Percentiles rank a stretch among this genome's conserved stretches.
Evolutionary conservation across 768 basidiomycete species (phyloP).

Genomic region (Pholiota conissans): DNA sequence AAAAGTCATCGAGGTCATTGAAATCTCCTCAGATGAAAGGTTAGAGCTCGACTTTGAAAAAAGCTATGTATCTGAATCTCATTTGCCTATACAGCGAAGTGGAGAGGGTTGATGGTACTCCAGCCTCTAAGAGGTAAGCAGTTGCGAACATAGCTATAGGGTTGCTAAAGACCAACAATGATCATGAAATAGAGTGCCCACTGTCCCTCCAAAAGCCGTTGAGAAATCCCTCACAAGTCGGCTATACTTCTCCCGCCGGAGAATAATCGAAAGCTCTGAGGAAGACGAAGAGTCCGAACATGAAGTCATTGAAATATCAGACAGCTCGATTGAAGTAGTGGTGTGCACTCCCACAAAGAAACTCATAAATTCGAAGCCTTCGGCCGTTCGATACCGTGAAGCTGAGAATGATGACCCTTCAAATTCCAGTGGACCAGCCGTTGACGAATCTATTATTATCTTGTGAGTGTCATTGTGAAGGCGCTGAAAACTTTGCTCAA

Average conservation of each 20-base stretch:
- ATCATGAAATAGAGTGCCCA: background rate
- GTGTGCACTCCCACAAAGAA: background rate
- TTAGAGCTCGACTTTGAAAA: background rate
- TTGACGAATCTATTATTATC: constrained; percentile 31
- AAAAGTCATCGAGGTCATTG: constrained; percentile 40
- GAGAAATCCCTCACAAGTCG: background rate
- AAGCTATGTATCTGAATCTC: background rate
- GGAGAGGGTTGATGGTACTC: background rate
- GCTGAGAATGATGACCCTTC: background rate
- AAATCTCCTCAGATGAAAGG: constrained; percentile 46
- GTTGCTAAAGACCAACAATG: no score
- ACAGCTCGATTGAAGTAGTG: constrained; percentile 19
- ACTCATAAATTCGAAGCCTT: background rate
- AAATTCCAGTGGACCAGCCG: background rate
- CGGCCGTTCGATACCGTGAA: background rate
- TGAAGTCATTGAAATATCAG: constrained; percentile 29
- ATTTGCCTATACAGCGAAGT: background rate
- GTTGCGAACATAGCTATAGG: no score
- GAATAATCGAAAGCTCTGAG: constrained; percentile 36
- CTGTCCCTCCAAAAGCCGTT: background rate
- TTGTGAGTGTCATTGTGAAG: constrained; percentile 24
- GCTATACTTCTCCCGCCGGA: constrained; percentile 20
- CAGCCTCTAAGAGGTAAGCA: background rate
- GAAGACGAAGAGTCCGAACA: constrained; percentile 19
- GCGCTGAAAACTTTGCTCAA: background rate